Evolutionary conservation across 163 green algal species (phyloP).

Genomic region (Trebouxia gelatinosa): DNA sequence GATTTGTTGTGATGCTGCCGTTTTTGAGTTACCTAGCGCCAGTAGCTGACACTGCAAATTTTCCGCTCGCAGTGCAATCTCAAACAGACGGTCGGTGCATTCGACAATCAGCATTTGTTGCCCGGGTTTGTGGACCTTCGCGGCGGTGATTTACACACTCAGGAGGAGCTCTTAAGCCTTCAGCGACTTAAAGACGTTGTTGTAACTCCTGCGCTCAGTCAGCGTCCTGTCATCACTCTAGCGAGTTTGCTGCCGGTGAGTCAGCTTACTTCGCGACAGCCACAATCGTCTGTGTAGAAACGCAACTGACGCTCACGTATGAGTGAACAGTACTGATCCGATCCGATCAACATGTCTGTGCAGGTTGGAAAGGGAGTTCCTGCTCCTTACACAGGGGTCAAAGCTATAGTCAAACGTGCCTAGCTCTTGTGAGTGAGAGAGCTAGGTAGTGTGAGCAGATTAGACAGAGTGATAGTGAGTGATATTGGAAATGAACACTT

Average conservation of each 20-base stretch:
- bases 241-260: slow-evolving; percentile 24
- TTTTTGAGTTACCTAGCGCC: background rate
- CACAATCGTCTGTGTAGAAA: background rate
- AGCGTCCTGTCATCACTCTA: slow-evolving; percentile 20
- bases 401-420: slow-evolving; percentile 33
- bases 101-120: slow-evolving; percentile 26
- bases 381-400: slow-evolving; percentile 53
- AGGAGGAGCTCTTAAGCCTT: slow-evolving; percentile 33
- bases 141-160: slow-evolving; percentile 38
- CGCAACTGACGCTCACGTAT: background rate
- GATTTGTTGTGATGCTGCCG: background rate
- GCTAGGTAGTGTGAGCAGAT: slow-evolving; percentile 20
- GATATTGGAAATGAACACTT: background rate
- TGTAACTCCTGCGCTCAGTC: slow-evolving; percentile 26
- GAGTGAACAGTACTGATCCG: no score
- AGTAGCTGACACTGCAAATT: background rate
- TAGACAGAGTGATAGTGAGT: slow-evolving; percentile 13
- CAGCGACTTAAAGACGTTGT: slow-evolving; percentile 29
- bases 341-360: background rate
- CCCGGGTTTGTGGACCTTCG: slow-evolving; percentile 39
- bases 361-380: slow-evolving; percentile 49
- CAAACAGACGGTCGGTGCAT: slow-evolving; percentile 33
- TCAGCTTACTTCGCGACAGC: background rate
- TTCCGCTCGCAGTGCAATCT: slow-evolving; percentile 41
- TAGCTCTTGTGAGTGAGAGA: slow-evolving; percentile 26